Evolutionary conservation across 495 filamentous ascomycete genomes (phyloP), one percentile per base, ranked within the genome.

Genomic region (Aspergillus steynii): DNA sequence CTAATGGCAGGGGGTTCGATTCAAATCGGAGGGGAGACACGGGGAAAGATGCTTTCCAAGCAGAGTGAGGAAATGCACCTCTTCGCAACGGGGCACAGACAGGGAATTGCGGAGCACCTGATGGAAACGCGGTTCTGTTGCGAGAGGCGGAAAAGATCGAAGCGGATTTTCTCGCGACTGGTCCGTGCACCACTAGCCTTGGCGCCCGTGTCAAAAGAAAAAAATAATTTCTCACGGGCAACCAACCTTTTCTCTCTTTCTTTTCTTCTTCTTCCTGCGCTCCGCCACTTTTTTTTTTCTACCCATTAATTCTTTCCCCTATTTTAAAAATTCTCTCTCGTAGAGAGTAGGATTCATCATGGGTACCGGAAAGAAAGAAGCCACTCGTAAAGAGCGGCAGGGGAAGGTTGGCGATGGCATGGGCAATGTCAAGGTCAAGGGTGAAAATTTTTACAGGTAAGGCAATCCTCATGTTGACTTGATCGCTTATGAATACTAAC

Each of bases 321-420:
- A 61, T 71, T 63, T 62, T 52, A 56, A 50, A 46, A 67, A 68
- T 62, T 62, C 65, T 69, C 61, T 56, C 65, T 61, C 37, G 46
- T 25, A 67, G 64, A 61, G 63, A 64, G 53, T 64, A 57, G 57
- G 48, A 29, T 62, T 68, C 65, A 85, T 60, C 58, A 98, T 99
- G 95, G 96, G 96, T 78, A 93, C 90, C 53, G 89, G 87, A 66
- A 99, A 98, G 85, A 98, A 97, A 79, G 95, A 99, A 75, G 86
- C 84, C 63, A 80, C 78, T 71, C 88, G 95, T 73, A 88, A 89
- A 76, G 82, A 82, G 82, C 81, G 91, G 65, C 85, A 96, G 82
- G 92, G 92, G 55, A 92, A 93, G 81, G 78, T 79, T 53, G 83
- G 82, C 60, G 88, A 92, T 83, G 93, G 92, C 67, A 93, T 94